Evolutionary conservation across 805 yeast species (phyloP).

Genomic region (Saccharomyces kudriavzevii): DNA sequence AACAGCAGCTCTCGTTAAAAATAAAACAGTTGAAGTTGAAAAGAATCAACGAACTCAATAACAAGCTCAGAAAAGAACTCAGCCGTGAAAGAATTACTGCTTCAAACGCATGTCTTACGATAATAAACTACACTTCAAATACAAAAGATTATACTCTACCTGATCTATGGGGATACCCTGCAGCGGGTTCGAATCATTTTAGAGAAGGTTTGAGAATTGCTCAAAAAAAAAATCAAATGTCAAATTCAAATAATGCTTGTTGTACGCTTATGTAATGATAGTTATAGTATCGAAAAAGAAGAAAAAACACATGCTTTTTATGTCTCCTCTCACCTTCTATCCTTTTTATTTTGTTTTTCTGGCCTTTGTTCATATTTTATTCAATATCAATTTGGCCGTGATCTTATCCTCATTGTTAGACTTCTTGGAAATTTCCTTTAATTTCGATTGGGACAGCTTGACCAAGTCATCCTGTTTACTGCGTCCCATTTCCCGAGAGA

Average conservation of each 20-base stretch:
- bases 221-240: background rate
- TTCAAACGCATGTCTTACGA: constrained; percentile 48
- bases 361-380: constrained; percentile 36
- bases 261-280: constrained; percentile 30
- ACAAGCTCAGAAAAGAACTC: constrained; percentile 43
- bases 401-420: constrained; percentile 30
- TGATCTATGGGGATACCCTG: constrained; percentile 35
- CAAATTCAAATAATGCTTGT: constrained; percentile 18
- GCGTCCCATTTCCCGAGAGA: constrained; percentile 24
- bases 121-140: constrained; percentile 32
- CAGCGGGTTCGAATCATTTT: constrained; percentile 34
- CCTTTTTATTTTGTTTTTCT: constrained; percentile 35
- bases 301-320: constrained; percentile 23
- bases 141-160: constrained; percentile 34
- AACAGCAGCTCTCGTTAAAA: constrained; percentile 31
- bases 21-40: constrained; percentile 50
- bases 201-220: constrained; percentile 16
- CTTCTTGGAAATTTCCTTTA: constrained; percentile 30
- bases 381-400: constrained; percentile 32
- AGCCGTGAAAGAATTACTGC: constrained; percentile 53
- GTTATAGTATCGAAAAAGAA: constrained; percentile 10
- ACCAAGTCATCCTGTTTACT: constrained; percentile 27
- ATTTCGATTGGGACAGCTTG: constrained; percentile 31
- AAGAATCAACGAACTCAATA: constrained; percentile 51
- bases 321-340: background rate